A percentile compares a stretch with the other conserved stretches of the same genome.
Evolutionary conservation across 106 monocot species (phyloP).

Genomic region (Acorus gramineus): DNA sequence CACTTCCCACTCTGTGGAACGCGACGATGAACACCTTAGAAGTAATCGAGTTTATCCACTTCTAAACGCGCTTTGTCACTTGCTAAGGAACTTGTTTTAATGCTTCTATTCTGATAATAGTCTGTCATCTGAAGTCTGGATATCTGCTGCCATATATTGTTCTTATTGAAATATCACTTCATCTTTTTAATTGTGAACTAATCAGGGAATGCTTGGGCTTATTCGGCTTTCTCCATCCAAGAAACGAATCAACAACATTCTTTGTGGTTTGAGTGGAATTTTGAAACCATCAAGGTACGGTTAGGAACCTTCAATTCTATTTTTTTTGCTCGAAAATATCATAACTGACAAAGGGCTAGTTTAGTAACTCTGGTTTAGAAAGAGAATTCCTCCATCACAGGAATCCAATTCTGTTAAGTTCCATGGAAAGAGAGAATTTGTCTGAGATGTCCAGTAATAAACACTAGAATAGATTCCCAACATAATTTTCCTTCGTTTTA

Average conservation of each 20-base stretch:
- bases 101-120: background rate
- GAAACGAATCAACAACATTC: conserved; percentile 55
- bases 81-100: background rate
- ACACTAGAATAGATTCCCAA: no score
- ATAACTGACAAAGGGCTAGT: no score
- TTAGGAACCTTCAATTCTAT: no score
- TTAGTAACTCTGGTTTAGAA: no score
- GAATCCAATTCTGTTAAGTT: no score
- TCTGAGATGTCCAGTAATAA: no score
- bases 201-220: conserved; percentile 49
- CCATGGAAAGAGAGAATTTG: no score
- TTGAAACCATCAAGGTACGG: conserved; percentile 72
- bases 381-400: no score
- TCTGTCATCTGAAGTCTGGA: background rate
- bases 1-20: conserved; percentile 46
- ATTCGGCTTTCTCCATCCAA: conserved; percentile 34
- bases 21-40: conserved; percentile 25
- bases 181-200: background rate
- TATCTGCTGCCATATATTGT: background rate
- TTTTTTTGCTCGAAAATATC: no score
- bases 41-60: conserved; percentile 10
- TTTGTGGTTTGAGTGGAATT: conserved; percentile 52
- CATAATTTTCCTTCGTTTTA: no score
- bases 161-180: background rate
- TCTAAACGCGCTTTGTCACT: background rate